Percentiles rank a stretch among this genome's conserved stretches.
These are phyloP conservation scores for Phytopythium cucurbitacearum DNA, from an alignment of 352 stramenopile genomes.

Conservation along the genomic window DNA sequence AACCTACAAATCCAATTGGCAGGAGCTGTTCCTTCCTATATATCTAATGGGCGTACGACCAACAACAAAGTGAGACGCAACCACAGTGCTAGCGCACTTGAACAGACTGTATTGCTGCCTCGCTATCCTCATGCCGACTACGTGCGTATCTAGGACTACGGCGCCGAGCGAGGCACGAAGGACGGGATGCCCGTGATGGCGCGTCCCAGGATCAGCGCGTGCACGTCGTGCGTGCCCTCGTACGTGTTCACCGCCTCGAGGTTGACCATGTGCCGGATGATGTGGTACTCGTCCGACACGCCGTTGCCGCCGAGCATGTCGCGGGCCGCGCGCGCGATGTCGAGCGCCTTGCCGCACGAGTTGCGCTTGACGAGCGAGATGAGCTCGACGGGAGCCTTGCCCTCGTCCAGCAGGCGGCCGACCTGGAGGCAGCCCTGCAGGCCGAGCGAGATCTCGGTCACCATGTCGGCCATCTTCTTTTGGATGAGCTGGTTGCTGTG, in stretches of 20 bases:
- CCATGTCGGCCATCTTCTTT: slow-evolving; percentile 98
- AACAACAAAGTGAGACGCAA: too few relatives aligned
- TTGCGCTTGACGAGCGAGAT: slow-evolving; percentile 96
- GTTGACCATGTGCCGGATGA: slow-evolving; percentile 98
- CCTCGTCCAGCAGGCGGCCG: slow-evolving; percentile 87
- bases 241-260: slow-evolving; percentile 99
- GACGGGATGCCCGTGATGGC: slow-evolving; percentile 95
- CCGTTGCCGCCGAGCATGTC: slow-evolving; percentile 99
- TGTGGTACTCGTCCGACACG: slow-evolving; percentile 98
- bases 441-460: slow-evolving; percentile 94
- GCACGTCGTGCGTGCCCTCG: slow-evolving; percentile 98
- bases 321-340: slow-evolving; percentile 89
- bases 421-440: slow-evolving; percentile 91
- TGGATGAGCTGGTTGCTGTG: slow-evolving; percentile 96
- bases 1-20: too few relatives aligned
- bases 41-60: too few relatives aligned
- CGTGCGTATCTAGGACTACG: slow-evolving; percentile 18
- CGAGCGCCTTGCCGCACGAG: slow-evolving; percentile 93
- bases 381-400: slow-evolving; percentile 83
- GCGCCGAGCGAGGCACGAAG: slow-evolving; percentile 89
- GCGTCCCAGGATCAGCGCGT: slow-evolving; percentile 97
- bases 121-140: too few relatives aligned
- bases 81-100: too few relatives aligned
- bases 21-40: too few relatives aligned
- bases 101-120: too few relatives aligned